Evolutionary conservation across 352 stramenopile species (phyloP).

Genomic region (Phytophthora ramorum): DNA sequence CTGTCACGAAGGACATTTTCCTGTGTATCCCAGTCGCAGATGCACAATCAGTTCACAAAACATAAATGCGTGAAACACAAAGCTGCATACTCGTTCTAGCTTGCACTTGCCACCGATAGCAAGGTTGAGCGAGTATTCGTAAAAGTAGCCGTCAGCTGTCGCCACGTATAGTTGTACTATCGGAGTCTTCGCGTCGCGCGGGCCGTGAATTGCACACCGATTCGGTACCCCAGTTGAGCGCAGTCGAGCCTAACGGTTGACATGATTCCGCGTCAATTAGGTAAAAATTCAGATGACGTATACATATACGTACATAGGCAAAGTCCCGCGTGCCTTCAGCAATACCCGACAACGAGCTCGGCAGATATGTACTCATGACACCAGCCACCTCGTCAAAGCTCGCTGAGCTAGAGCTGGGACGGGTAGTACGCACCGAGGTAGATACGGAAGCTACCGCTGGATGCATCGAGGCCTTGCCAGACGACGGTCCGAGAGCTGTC

Average conservation of each 20-base stretch:
- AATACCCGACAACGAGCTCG: conserved; percentile 79
- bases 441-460: conserved; percentile 2
- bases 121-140: conserved; percentile 87
- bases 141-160: conserved; percentile 86
- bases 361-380: conserved; percentile 77
- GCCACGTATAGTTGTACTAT: conserved; percentile 81
- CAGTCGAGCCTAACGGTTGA: conserved; percentile 61
- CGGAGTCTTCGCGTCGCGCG: conserved; percentile 54
- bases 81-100: conserved; percentile 57
- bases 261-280: conserved; percentile 8
- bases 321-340: conserved; percentile 89
- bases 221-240: conserved; percentile 76
- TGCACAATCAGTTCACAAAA: conserved; percentile 6
- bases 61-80: conserved; percentile 2
- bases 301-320: conserved; percentile 65
- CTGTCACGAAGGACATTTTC: conserved; percentile 87
- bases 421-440: conserved; percentile 26
- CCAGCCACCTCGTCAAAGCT: conserved; percentile 77
- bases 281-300: background rate
- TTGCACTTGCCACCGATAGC: conserved; percentile 79
- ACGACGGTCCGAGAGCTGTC: conserved; percentile 17
- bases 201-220: conserved; percentile 81
- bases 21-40: conserved; percentile 32
- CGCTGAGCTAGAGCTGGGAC: conserved; percentile 50
- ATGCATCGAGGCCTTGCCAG: conserved; percentile 17